A percentile compares a stretch with the other conserved stretches of the same genome.
Conservation (phyloP, 257 asterid genomes). For the Solanum pinnatisectum region DNA sequence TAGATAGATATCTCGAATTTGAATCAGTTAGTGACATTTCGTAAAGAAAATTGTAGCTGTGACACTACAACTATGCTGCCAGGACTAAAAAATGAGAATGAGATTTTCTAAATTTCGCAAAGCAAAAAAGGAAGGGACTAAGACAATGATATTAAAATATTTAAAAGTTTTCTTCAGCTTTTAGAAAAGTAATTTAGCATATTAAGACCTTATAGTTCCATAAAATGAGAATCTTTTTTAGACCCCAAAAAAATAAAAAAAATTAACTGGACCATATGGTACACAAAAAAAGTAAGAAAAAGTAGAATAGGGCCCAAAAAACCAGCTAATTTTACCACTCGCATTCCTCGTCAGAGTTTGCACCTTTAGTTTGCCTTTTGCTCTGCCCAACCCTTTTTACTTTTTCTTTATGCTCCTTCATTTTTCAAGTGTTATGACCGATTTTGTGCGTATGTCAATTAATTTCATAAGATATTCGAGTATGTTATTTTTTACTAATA, state of each 20-base stretch:
- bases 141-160: neutral
- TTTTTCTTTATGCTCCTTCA: neutral
- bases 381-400: neutral
- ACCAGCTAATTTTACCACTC: conserved; percentile 16
- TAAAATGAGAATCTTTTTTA: neutral
- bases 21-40: neutral
- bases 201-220: neutral
- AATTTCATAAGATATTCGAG: neutral
- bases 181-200: neutral
- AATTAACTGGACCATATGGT: neutral
- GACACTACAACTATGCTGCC: neutral
- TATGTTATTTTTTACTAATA: neutral
- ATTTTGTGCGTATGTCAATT: neutral
- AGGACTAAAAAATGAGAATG: neutral
- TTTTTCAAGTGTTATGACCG: neutral
- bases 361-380: conserved; percentile 1
- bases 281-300: neutral
- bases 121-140: neutral
- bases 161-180: neutral
- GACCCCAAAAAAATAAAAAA: neutral
- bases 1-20: neutral
- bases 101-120: neutral
- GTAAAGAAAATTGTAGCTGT: neutral
- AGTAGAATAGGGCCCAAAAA: neutral
- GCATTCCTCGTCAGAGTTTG: conserved; percentile 8